phyloP scores from a whole-genome alignment of 495 filamentous ascomycete species.

The Penicillium odoratum region DNA sequence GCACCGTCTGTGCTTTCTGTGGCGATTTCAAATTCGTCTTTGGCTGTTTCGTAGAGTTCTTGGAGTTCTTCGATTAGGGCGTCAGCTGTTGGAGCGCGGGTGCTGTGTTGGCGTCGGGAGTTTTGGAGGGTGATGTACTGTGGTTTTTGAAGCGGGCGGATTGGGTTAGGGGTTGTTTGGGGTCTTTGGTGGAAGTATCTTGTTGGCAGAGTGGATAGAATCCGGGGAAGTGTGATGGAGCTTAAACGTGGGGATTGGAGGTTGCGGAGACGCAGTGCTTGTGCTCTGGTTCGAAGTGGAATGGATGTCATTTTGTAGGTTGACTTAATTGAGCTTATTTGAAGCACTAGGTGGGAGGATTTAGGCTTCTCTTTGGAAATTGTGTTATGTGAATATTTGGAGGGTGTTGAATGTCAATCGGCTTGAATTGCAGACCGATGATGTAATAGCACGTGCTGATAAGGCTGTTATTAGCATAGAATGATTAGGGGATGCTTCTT shows the following conservation, averaged over 20 bases:
- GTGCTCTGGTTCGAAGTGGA: background rate
- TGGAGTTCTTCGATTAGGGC: slow-evolving; percentile 44
- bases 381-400: background rate
- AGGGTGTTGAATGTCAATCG: background rate
- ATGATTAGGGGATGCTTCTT: background rate
- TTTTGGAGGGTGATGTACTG: background rate
- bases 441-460: slow-evolving; percentile 3
- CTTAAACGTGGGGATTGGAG: background rate
- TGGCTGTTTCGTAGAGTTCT: slow-evolving; percentile 45
- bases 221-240: background rate
- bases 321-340: background rate
- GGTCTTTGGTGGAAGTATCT: background rate
- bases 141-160: too few relatives aligned
- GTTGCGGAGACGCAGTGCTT: background rate
- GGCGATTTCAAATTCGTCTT: slow-evolving; percentile 51
- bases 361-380: background rate
- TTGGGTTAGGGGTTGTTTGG: background rate
- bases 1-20: slow-evolving; percentile 43
- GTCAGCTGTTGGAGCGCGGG: slow-evolving; percentile 29
- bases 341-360: background rate
- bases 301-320: background rate
- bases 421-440: background rate
- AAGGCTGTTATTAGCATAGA: background rate
- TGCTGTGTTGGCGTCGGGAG: background rate
- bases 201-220: background rate